Base-by-base conservation (phyloP, 177 flowering plant genomes). In the Tripterygium wilfordii region DNA sequence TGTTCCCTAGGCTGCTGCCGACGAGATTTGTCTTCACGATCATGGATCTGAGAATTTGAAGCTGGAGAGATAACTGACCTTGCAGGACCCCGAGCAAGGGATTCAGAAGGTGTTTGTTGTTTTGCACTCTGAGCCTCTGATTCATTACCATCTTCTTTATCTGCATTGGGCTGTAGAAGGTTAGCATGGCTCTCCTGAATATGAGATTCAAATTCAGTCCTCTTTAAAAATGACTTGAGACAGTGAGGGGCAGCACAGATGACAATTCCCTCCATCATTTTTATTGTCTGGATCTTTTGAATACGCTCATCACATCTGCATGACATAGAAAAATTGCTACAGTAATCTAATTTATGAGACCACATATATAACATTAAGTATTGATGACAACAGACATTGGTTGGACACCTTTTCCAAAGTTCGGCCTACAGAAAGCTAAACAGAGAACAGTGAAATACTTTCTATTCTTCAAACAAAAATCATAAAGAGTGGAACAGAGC, bases 221-320 rank as follows among this genome's bases (percentile, higher is more conserved):
- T 78, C 69, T 90, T 85, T 31, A 85, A 53, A 48, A 94, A 94
- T 48, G 99, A 94, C 56, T 87, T 90, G 51, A 94, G 82, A 57
- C 97, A 94, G 49, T 90, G 99, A n/a, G 96, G 95, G 37, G 99
- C 99, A 6, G 96, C 99, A 70, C 99, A 94, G 28, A 94, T 69
- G 66, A 70, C 87, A 31, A 94, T 81, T 28, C 97, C 96, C 55
- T 90, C 96, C 88, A 85, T 76, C 84, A 87, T 70, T 68, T 90
- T 94, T 24, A 87, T 85, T 5, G 95, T 90, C 70, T 90, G 97
- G 58, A 94, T 90, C 78, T 85, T 90, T 68, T 80, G 96, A 50
- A 94, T 78, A 21, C 99, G 92, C 38, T 90, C 97, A 56, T 90
- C 96, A 53, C 97, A 94, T 9, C 95, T 85, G 88, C 29, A 22